phyloP scores from a whole-genome alignment of 352 stramenopile species.

The Globisporangium cystogenes region DNA sequence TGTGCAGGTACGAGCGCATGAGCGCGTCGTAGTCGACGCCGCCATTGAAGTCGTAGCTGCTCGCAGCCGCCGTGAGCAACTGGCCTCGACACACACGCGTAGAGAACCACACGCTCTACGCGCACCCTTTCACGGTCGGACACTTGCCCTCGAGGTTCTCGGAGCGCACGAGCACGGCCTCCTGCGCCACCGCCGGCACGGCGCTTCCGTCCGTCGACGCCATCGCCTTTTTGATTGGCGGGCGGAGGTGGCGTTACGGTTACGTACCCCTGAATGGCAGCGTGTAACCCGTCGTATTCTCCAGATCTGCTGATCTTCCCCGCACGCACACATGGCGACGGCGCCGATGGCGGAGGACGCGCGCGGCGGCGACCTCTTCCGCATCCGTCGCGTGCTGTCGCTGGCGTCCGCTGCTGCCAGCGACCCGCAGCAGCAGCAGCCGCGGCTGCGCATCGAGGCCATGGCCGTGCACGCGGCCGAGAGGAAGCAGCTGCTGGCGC shows the following conservation, averaged over 20 bases:
- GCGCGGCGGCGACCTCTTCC: constrained; percentile 62
- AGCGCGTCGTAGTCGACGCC: constrained; percentile 85
- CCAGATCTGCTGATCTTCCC: too few relatives aligned
- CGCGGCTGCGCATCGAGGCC: constrained; percentile 35
- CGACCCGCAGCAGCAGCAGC: not conserved
- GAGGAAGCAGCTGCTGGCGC: constrained; percentile 69
- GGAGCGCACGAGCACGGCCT: constrained; percentile 68
- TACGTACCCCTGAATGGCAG: too few relatives aligned
- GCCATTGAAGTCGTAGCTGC: constrained; percentile 90
- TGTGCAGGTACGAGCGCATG: constrained; percentile 75
- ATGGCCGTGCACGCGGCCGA: constrained; percentile 68
- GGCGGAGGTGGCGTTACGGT: too few relatives aligned
- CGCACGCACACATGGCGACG: not conserved
- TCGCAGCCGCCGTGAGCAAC: not conserved
- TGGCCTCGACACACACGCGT: not conserved
- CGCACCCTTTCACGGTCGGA: constrained; percentile 33
- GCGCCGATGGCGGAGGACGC: constrained; percentile 4
- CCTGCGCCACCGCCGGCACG: constrained; percentile 52
- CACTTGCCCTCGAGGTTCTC: constrained; percentile 73
- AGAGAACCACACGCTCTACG: not conserved
- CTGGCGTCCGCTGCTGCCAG: constrained; percentile 5
- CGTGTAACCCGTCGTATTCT: too few relatives aligned
- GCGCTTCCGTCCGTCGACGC: not conserved
- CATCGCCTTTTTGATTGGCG: not conserved
- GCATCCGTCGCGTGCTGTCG: constrained; percentile 65